phyloP scores from a whole-genome alignment of 2,329 filamentous ascomycete species.

The Fusarium sp. region DNA sequence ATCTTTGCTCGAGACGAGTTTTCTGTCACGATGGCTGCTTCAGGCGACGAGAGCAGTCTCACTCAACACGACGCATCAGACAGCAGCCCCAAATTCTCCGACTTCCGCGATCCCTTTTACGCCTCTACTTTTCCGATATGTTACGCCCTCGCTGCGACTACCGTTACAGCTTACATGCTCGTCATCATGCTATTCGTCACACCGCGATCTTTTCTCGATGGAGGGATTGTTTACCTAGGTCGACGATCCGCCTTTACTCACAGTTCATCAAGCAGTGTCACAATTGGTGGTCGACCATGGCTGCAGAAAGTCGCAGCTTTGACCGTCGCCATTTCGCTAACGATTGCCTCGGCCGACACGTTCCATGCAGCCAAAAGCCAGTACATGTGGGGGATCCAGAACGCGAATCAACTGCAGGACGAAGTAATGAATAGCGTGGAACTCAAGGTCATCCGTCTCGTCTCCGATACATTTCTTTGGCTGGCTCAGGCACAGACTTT shows the following conservation, averaged over 20 bases:
- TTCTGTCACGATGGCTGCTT: slow-evolving; percentile 54
- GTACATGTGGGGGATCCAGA: slow-evolving; percentile 82
- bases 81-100: slow-evolving; percentile 61
- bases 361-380: slow-evolving; percentile 86
- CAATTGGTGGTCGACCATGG: slow-evolving; percentile 92
- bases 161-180: slow-evolving; percentile 89
- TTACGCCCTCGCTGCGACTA: slow-evolving; percentile 92
- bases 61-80: slow-evolving; percentile 45
- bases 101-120: slow-evolving; percentile 89
- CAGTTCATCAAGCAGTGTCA: slow-evolving; percentile 80
- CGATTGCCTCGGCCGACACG: slow-evolving; percentile 92
- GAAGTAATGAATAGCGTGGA: slow-evolving; percentile 86
- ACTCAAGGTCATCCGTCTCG: slow-evolving; percentile 88
- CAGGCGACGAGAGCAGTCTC: slow-evolving; percentile 51
- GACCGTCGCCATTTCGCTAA: slow-evolving; percentile 84
- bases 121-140: slow-evolving; percentile 92
- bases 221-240: slow-evolving; percentile 83
- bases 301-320: slow-evolving; percentile 85
- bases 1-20: slow-evolving; percentile 35
- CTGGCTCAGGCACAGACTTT: slow-evolving; percentile 96
- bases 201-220: slow-evolving; percentile 91
- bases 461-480: slow-evolving; percentile 97
- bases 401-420: slow-evolving; percentile 79
- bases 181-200: slow-evolving; percentile 95
- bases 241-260: slow-evolving; percentile 88